Conservation (phyloP, 768 basidiomycete species). For the Boletales sp. region DNA sequence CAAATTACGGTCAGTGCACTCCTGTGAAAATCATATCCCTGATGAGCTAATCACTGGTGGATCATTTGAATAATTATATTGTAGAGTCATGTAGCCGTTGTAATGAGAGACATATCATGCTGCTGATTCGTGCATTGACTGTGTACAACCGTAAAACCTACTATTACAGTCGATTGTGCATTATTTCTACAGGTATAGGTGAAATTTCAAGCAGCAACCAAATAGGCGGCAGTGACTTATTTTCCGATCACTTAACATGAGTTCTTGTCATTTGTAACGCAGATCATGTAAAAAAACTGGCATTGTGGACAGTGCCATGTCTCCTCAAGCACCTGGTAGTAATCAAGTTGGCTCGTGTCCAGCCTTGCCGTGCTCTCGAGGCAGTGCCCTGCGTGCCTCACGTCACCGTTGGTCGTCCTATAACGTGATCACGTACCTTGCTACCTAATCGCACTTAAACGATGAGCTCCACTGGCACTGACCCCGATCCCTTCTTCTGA, state of each 20-base stretch:
- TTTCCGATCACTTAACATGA: slow-evolving; percentile 19
- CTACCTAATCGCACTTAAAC: too few species aligned
- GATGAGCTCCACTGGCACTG: neutral
- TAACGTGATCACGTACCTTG: neutral
- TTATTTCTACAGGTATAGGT: too few species aligned
- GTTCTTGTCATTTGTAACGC: neutral
- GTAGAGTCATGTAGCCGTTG: too few species aligned
- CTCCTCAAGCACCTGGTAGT: neutral
- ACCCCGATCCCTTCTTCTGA: neutral
- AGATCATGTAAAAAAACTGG: slow-evolving; percentile 8
- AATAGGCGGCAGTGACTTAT: slow-evolving; percentile 22
- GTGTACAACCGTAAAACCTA: too few species aligned
- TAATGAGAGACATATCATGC: too few species aligned
- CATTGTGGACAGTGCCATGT: neutral
- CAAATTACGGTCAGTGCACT: too few species aligned
- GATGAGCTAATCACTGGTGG: too few species aligned
- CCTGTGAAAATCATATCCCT: too few species aligned
- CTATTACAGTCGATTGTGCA: too few species aligned
- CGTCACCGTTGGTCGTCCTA: neutral
- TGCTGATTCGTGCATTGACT: too few species aligned
- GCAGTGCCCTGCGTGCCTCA: neutral
- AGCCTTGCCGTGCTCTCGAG: slow-evolving; percentile 6
- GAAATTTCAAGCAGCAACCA: slow-evolving; percentile 35
- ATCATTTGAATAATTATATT: too few species aligned
- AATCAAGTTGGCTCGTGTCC: too few species aligned